Conservation (phyloP, 371 early-diverging fungal genomes). For the Conidiobolus incongruus region DNA sequence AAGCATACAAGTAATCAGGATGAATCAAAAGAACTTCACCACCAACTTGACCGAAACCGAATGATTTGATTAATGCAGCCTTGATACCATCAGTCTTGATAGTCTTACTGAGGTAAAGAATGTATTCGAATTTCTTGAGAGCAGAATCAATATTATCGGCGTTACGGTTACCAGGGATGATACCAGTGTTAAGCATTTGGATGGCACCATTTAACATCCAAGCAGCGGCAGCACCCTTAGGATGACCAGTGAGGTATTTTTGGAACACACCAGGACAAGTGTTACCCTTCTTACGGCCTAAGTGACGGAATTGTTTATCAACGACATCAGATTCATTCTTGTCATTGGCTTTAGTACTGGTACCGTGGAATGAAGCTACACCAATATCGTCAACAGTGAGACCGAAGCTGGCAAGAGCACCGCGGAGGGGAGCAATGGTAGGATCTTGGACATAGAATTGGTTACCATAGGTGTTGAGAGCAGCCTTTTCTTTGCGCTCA, state of each 20-base stretch:
- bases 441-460: constrained; percentile 70
- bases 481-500: constrained; percentile 63
- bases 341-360: constrained; percentile 91
- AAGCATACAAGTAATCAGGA: constrained; percentile 73
- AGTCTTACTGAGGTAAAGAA: constrained; percentile 69
- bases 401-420: constrained; percentile 76
- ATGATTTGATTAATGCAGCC: constrained; percentile 83
- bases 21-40: constrained; percentile 80
- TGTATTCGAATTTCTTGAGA: constrained; percentile 54
- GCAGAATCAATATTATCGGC: constrained; percentile 78
- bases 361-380: constrained; percentile 96
- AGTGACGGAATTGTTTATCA: constrained; percentile 65
- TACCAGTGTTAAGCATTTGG: constrained; percentile 68
- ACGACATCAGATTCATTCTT: constrained; percentile 83
- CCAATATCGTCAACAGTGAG: constrained; percentile 84
- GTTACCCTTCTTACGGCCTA: constrained; percentile 79
- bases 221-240: constrained; percentile 93
- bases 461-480: constrained; percentile 59
- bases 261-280: constrained; percentile 68
- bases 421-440: constrained; percentile 74
- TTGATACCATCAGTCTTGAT: constrained; percentile 84
- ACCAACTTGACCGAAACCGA: constrained; percentile 95
- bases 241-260: constrained; percentile 90
- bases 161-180: constrained; percentile 90
- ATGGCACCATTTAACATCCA: constrained; percentile 94